These are phyloP conservation scores for Fennellomyces sp. DNA, from an alignment of 371 early-diverging fungal species.

Conservation along the genomic window DNA sequence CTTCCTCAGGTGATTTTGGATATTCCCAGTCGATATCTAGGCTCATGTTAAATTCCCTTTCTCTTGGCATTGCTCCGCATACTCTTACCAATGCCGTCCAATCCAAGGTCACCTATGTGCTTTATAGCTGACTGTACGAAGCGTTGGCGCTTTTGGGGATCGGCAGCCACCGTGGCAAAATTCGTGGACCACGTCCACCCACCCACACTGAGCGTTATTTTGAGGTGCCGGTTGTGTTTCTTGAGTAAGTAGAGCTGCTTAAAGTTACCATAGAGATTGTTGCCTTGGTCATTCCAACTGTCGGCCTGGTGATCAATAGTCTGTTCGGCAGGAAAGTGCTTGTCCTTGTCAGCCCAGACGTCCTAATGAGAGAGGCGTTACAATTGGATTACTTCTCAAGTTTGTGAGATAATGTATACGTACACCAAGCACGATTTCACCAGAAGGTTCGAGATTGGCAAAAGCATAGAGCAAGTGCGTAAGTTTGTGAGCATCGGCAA, in stretches of 20 bases:
- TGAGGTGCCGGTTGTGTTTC: constrained; percentile 65
- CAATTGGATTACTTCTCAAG: no score
- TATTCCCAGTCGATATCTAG: constrained; percentile 88
- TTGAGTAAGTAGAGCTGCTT: constrained; percentile 81
- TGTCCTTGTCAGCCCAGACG: constrained; percentile 50
- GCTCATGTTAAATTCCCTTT: not conserved
- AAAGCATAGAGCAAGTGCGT: constrained; percentile 91
- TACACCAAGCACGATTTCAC: constrained; percentile 67
- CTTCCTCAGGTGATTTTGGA: constrained; percentile 74
- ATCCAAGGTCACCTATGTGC: constrained; percentile 58
- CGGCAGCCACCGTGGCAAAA: constrained; percentile 76
- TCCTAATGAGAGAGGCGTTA: no score
- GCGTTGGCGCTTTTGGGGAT: constrained; percentile 52
- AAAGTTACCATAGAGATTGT: constrained; percentile 78
- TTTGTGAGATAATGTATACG: not conserved
- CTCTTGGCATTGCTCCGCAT: not conserved
- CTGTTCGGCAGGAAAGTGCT: constrained; percentile 45
- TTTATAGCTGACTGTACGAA: constrained; percentile 68
- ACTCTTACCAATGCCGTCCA: constrained; percentile 61
- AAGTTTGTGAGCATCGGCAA: constrained; percentile 57
- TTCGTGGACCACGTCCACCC: constrained; percentile 89
- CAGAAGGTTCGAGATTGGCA: constrained; percentile 74
- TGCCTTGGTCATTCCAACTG: constrained; percentile 64
- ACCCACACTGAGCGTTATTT: constrained; percentile 79
- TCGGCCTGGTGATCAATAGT: constrained; percentile 55